Conservation (phyloP, 169 alveolate species). For the Condylostoma magnum region DNA sequence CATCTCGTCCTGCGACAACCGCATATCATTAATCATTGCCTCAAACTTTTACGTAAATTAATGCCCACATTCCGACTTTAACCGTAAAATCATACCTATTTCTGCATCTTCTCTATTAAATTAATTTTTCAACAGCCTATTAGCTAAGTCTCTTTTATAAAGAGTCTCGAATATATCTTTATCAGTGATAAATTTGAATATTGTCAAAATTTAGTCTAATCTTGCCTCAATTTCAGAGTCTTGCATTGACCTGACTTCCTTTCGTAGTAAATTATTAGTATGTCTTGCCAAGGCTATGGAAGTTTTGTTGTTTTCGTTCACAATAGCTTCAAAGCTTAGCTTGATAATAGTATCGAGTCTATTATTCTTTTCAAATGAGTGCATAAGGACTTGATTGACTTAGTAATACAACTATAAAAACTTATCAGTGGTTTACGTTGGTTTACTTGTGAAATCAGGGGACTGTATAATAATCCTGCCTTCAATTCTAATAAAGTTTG, state of each 20-base stretch:
- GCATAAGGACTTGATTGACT: slow-evolving; percentile 22
- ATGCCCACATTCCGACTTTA: slow-evolving; percentile 65
- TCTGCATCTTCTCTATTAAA: slow-evolving; percentile 59
- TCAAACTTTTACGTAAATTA: slow-evolving; percentile 54
- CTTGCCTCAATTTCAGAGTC: slow-evolving; percentile 37
- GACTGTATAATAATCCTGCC: neutral
- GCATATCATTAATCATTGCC: slow-evolving; percentile 69
- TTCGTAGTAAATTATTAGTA: slow-evolving; percentile 32
- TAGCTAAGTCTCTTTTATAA: slow-evolving; percentile 46
- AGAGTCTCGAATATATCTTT: slow-evolving; percentile 56
- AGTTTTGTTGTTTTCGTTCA: slow-evolving; percentile 30
- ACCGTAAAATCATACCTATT: slow-evolving; percentile 43
- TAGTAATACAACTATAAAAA: slow-evolving; percentile 40
- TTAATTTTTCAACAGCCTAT: slow-evolving; percentile 39
- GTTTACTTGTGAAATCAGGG: slow-evolving; percentile 6
- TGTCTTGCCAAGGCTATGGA: slow-evolving; percentile 40
- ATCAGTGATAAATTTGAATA: slow-evolving; percentile 42
- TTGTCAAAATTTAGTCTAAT: slow-evolving; percentile 32
- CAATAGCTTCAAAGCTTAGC: slow-evolving; percentile 42
- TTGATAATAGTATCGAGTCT: slow-evolving; percentile 32
- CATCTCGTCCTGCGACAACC: slow-evolving; percentile 30
- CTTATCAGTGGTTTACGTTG: slow-evolving; percentile 20
- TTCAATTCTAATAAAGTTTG: slow-evolving; percentile 10
- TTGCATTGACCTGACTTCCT: slow-evolving; percentile 38
- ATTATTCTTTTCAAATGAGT: slow-evolving; percentile 41